Conservation (phyloP, 192 early-diverging fungal genomes). For the Coemansia sp. region DNA sequence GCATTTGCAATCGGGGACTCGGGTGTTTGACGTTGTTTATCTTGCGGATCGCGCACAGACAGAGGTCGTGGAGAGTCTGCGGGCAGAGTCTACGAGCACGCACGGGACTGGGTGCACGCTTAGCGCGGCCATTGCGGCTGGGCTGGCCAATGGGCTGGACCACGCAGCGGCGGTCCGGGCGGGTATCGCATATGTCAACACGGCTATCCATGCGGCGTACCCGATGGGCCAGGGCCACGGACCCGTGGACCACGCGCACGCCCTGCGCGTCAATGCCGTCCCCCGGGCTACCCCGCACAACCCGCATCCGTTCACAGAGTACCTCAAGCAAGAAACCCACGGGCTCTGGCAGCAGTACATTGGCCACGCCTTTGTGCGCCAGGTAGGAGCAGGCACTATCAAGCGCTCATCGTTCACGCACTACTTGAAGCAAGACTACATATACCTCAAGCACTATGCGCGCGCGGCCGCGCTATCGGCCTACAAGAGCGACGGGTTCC, state of each 20-base stretch:
- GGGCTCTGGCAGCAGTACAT: conserved; percentile 62
- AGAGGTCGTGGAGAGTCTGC: conserved; percentile 53
- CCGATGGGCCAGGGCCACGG: conserved; percentile 66
- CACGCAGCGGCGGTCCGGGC: conserved; percentile 52
- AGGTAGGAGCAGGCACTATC: conserved; percentile 72
- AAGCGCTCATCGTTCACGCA: conserved; percentile 65
- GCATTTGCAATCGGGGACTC: conserved; percentile 56
- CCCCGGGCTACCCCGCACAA: conserved; percentile 41
- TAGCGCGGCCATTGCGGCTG: conserved; percentile 73
- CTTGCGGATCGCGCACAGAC: conserved; percentile 34
- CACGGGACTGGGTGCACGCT: conserved; percentile 90
- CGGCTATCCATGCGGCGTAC: conserved; percentile 60
- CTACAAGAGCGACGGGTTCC: conserved; percentile 63
- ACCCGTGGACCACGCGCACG: conserved; percentile 65
- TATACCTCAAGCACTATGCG: conserved; percentile 77
- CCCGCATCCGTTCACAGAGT: conserved; percentile 49
- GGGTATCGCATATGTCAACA: conserved; percentile 60
- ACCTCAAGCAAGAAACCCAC: conserved; percentile 28
- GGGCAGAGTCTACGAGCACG: conserved; percentile 64
- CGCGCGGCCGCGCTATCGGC: conserved; percentile 70
- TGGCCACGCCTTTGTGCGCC: conserved; percentile 70
- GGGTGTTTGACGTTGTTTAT: conserved; percentile 65
- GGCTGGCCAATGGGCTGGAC: conserved; percentile 56
- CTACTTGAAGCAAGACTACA: conserved; percentile 83
- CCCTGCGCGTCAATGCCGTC: conserved; percentile 4